Evolutionary conservation across 1,284 basidiomycete genomes (phyloP).

Genomic region (Leccinum griseonigrum): DNA sequence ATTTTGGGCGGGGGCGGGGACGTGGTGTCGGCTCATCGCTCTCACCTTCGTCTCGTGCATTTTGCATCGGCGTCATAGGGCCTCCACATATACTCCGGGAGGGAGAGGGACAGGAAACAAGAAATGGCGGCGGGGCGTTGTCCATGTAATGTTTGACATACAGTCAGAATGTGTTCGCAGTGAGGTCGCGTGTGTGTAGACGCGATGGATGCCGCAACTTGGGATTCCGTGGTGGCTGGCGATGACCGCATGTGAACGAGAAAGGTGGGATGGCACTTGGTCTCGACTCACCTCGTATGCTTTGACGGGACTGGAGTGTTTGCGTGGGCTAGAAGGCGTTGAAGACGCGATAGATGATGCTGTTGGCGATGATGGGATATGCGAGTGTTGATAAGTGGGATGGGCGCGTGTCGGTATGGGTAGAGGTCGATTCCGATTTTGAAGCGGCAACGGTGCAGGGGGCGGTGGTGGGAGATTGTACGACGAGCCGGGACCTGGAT

Average conservation of each 20-base stretch:
- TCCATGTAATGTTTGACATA: conserved; percentile 79
- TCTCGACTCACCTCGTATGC: conserved; percentile 11
- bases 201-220: conserved; percentile 68
- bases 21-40: conserved; percentile 16
- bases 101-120: conserved; percentile 2
- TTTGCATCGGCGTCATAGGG: conserved; percentile 26
- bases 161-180: conserved; percentile 63
- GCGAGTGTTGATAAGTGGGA: background rate
- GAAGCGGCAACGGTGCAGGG: conserved; percentile 6
- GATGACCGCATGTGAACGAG: background rate
- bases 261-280: background rate
- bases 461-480: conserved; percentile 21
- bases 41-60: background rate
- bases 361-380: conserved; percentile 20
- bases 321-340: conserved; percentile 30
- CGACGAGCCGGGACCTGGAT: background rate
- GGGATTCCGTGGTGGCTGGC: conserved; percentile 15
- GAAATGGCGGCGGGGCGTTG: conserved; percentile 31
- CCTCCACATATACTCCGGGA: conserved; percentile 1
- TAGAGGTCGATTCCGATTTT: conserved; percentile 6
- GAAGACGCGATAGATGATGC: conserved; percentile 26
- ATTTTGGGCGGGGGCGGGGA: conserved; percentile 1
- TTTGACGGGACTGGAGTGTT: conserved; percentile 20
- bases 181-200: conserved; percentile 61
- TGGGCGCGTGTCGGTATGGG: background rate